Base-by-base conservation (phyloP, 768 basidiomycete species). In the Tulasnella sp. region DNA sequence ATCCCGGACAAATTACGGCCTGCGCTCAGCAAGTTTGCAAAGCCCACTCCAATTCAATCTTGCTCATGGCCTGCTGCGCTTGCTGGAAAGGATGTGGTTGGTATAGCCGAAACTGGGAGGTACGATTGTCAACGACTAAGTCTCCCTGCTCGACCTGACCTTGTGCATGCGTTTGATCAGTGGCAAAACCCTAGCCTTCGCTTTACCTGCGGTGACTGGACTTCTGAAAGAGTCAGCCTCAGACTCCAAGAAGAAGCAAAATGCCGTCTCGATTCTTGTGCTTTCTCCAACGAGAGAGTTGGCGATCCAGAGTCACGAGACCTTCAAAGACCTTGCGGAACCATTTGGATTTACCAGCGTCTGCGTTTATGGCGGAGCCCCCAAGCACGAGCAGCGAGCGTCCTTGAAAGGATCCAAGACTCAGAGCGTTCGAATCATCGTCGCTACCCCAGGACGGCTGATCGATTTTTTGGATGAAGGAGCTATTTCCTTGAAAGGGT, bases 51-150 rank as follows among this genome's bases (percentile, higher is more conserved):
- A 0, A 95, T 99, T 74, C 97, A 99, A 82, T 91, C 94, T 7
- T 97, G 94, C 79, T 89, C 96, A 15, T 99, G 96, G 96, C 94
- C 96, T 1, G 90, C 93, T 40, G 90, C 93, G 7, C 85, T 99
- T 34, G 85, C 87, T 31, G 92, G 92, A 0, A 85, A 85, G n/a
- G 93, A 99, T 82, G 93, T 97, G 0, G 91, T 99, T 38, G 97
- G 97, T 70, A 94, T 99, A 77, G 96, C 97, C 8, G 96, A 99
- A 85, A 99, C 97, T 1, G 97, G 97, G 80, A 93, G 90, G 91
- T 89, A 78, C 42, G 84, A 64, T 12, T 2, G 58, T 17, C 77
- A 15, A 11, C 8, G 22, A 40, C 38, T 37, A 25, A 25, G 34
- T 64, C 34, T 11, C 6, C 36, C n/a, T 72, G 17, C 67, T 9